A percentile compares a stretch with the other conserved stretches of the same genome.
Evolutionary conservation across 139 green algal genomes (phyloP).

Genomic region (Chloropicon primus): DNA sequence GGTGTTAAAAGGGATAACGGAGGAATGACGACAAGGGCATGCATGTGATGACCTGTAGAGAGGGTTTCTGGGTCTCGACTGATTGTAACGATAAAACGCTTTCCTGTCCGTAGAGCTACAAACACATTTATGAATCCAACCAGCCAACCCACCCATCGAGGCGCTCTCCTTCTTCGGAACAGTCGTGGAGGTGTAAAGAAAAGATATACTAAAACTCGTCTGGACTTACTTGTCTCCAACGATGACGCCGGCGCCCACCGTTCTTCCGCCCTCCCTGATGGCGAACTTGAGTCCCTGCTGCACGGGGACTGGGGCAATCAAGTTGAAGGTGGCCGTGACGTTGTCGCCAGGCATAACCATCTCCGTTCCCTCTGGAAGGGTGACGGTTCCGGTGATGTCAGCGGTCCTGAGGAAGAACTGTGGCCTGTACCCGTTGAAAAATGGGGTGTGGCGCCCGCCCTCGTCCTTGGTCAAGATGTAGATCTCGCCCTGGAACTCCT

Average conservation of each 20-base stretch:
- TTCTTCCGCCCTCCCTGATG: slow-evolving; percentile 84
- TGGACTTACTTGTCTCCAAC: background rate
- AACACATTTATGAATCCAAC: too few species aligned
- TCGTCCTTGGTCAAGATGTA: slow-evolving; percentile 97
- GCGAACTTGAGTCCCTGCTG: slow-evolving; percentile 85
- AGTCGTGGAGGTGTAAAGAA: too few species aligned
- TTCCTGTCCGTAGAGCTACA: too few species aligned
- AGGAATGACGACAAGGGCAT: too few species aligned
- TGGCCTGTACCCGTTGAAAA: slow-evolving; percentile 94
- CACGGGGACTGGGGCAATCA: slow-evolving; percentile 58
- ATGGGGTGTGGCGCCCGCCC: slow-evolving; percentile 93
- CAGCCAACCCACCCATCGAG: too few species aligned
- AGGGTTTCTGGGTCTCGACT: too few species aligned
- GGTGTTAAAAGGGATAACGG: background rate
- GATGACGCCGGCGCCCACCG: slow-evolving; percentile 90
- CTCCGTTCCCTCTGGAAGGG: slow-evolving; percentile 60
- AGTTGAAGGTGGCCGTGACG: slow-evolving; percentile 70
- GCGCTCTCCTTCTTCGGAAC: too few species aligned
- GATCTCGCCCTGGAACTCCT: slow-evolving; percentile 72
- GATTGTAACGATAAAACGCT: too few species aligned
- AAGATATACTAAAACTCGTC: too few species aligned
- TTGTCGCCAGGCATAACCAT: slow-evolving; percentile 99
- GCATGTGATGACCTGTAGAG: too few species aligned
- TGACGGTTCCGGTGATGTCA: slow-evolving; percentile 78
- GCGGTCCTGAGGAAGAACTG: slow-evolving; percentile 97